These are phyloP conservation scores for Chaetothyriales sp. DNA, from an alignment of 2,329 filamentous ascomycete species.

Conservation along the genomic window DNA sequence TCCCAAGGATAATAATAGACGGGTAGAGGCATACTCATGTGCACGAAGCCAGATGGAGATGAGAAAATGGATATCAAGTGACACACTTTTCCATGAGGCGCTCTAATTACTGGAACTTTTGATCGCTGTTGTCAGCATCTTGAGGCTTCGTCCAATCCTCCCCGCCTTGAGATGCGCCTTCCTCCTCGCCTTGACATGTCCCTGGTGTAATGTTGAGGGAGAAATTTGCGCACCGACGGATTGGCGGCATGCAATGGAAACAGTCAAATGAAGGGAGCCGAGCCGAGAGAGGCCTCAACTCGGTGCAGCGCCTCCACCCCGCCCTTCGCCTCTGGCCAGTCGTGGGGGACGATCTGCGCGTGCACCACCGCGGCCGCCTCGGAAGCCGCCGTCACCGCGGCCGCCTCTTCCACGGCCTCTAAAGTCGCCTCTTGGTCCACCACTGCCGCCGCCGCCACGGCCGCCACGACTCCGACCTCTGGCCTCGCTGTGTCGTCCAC, in stretches of 20 bases:
- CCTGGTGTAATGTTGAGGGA: background rate
- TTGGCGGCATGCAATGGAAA: background rate
- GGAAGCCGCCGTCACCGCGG: conserved; percentile 17
- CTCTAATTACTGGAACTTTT: background rate
- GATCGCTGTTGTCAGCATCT: background rate
- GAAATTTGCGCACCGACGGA: background rate
- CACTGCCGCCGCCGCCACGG: conserved; percentile 24
- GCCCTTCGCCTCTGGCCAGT: background rate
- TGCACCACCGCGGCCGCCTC: conserved; percentile 19
- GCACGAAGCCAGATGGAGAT: no score
- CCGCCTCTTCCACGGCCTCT: conserved; percentile 26
- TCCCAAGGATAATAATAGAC: no score
- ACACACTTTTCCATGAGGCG: background rate
- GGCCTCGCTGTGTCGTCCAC: conserved; percentile 9
- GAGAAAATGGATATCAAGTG: background rate
- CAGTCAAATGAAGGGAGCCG: background rate
- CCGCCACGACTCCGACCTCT: conserved; percentile 27
- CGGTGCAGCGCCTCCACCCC: conserved; percentile 6
- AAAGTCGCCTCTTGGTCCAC: conserved; percentile 21
- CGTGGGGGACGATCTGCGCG: conserved; percentile 17
- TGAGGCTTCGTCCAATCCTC: background rate
- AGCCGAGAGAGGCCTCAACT: conserved; percentile 4
- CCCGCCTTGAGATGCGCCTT: background rate
- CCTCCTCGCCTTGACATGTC: background rate
- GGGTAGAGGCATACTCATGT: no score